A percentile compares a stretch with the other conserved stretches of the same genome.
These are phyloP conservation scores for Nymphaea colorata DNA, from an alignment of 164 flowering plant species.

Conservation along the genomic window DNA sequence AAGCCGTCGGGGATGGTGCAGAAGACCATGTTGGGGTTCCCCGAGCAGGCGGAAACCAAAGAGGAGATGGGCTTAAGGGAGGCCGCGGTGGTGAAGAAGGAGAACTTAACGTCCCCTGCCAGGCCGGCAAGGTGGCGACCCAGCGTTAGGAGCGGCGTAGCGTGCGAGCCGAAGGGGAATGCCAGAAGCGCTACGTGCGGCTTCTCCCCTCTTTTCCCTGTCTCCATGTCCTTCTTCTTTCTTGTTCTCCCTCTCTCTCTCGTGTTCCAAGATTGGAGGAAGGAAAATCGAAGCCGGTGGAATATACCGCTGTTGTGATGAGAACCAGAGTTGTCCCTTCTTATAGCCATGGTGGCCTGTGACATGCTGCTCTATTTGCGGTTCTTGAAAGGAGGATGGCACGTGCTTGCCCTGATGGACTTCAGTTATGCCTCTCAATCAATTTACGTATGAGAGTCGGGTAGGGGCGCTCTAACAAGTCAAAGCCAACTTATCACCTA, in stretches of 20 bases:
- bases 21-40: conserved; percentile 15
- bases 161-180: conserved; percentile 30
- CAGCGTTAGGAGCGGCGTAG: conserved; percentile 30
- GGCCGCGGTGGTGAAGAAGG: conserved; percentile 36
- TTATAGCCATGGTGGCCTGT: no score
- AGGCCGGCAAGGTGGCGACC: conserved; percentile 22
- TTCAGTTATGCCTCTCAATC: no score
- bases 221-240: not conserved
- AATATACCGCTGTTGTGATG: no score
- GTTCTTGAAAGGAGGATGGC: no score
- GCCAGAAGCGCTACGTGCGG: conserved; percentile 7
- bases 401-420: no score
- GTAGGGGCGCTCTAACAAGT: no score
- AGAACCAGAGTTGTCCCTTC: no score
- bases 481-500: no score
- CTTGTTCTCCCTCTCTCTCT: not conserved
- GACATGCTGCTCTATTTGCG: no score
- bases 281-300: no score
- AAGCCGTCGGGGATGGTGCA: conserved; percentile 23
- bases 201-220: not conserved
- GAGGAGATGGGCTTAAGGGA: not conserved
- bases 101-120: conserved; percentile 27
- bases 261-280: no score
- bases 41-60: not conserved
- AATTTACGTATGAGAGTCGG: no score